Conservation (phyloP, 139 green algal genomes). For the Limnomonas spitsbergensis region DNA sequence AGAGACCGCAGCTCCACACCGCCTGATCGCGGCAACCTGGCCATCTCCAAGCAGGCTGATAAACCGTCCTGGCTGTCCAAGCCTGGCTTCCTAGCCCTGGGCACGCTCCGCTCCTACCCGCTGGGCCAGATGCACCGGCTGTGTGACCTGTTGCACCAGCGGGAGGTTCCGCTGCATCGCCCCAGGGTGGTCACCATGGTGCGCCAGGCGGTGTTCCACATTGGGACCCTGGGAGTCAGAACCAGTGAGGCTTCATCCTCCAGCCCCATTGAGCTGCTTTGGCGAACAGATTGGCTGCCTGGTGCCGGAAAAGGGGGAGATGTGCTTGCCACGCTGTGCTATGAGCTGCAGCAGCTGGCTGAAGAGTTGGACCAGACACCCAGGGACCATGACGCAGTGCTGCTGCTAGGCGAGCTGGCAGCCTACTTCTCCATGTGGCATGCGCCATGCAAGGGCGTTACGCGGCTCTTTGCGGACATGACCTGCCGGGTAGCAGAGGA, state of each 20-base stretch:
- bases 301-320: neutral
- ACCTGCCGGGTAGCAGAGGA: conserved; percentile 30
- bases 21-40: conserved; percentile 10
- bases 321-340: conserved; percentile 19
- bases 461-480: conserved; percentile 43
- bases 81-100: neutral
- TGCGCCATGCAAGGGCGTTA: neutral
- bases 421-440: conserved; percentile 41
- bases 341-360: conserved; percentile 20
- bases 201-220: conserved; percentile 1
- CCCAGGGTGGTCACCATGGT: neutral
- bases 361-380: conserved; percentile 34
- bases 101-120: conserved; percentile 8
- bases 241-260: neutral
- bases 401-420: conserved; percentile 44
- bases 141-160: neutral
- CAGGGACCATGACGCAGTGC: conserved; percentile 32
- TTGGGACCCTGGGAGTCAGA: conserved; percentile 2
- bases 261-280: neutral
- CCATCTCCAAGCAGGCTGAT: neutral
- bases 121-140: conserved; percentile 1
- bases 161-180: neutral
- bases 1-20: neutral
- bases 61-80: neutral
- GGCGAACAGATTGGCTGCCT: conserved; percentile 7